These are phyloP conservation scores for Trichophyton simii DNA, from an alignment of 2,329 filamentous ascomycete genomes.

Conservation along the genomic window DNA sequence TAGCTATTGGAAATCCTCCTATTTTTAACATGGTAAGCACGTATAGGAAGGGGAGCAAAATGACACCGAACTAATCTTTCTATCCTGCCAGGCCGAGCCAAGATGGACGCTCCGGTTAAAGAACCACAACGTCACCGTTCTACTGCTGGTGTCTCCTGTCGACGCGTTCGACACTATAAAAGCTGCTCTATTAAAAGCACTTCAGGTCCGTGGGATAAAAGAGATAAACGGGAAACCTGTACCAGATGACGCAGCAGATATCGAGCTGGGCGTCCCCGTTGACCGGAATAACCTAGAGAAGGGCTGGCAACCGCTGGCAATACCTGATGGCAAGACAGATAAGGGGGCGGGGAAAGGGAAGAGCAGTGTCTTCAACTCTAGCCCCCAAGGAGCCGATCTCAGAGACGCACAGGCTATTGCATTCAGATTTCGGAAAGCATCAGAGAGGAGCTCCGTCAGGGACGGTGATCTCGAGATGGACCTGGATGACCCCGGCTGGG, in stretches of 20 bases:
- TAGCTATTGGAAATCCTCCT: too few species aligned
- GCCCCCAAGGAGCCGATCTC: conserved; percentile 24
- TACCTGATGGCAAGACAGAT: conserved; percentile 19
- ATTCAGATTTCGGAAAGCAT: conserved; percentile 25
- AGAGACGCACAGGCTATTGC: conserved; percentile 30
- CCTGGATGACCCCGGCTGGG: conserved; percentile 15
- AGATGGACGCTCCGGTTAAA: conserved; percentile 59
- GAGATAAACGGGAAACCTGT: conserved; percentile 28
- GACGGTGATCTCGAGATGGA: conserved; percentile 24
- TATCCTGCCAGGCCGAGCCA: conserved; percentile 26
- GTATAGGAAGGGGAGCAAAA: neutral
- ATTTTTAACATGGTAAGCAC: neutral
- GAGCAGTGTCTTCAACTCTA: conserved; percentile 22
- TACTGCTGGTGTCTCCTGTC: conserved; percentile 51
- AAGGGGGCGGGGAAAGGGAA: conserved; percentile 19
- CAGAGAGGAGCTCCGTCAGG: conserved; percentile 24
- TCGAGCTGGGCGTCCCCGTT: conserved; percentile 37
- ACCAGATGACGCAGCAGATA: conserved; percentile 29
- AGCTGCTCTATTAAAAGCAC: conserved; percentile 44
- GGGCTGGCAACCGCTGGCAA: conserved; percentile 37
- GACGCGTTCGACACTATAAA: conserved; percentile 47
- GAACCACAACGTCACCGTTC: conserved; percentile 56
- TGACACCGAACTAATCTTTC: neutral
- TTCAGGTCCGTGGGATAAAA: conserved; percentile 35
- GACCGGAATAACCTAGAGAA: conserved; percentile 38